A percentile compares a stretch with the other conserved stretches of the same genome.
Conservation (phyloP, 495 filamentous ascomycete genomes). For the Hypomontagnella monticulosa region DNA sequence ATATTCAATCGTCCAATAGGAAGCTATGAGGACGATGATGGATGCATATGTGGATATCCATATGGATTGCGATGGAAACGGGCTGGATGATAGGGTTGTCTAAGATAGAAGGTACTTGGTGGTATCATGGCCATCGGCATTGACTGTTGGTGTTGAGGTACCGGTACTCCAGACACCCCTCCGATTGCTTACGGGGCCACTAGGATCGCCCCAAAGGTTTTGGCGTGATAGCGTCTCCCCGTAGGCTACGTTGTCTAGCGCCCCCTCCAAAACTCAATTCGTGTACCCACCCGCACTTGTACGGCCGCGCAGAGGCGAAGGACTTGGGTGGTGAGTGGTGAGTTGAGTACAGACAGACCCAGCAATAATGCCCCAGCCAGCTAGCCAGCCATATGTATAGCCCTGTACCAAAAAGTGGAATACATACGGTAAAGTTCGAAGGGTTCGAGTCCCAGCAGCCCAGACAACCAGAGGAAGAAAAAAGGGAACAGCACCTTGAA, state of each 20-base stretch:
- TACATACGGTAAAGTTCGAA: conserved; percentile 18
- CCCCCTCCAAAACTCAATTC: conserved; percentile 36
- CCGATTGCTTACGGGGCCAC: conserved; percentile 27
- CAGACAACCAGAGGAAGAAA: conserved; percentile 13
- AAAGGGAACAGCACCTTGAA: conserved; percentile 3
- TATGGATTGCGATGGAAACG: conserved; percentile 5
- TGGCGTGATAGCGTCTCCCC: conserved; percentile 30
- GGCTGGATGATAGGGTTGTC: not conserved
- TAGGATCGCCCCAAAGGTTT: conserved; percentile 39
- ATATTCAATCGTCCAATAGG: not conserved
- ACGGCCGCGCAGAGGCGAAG: too few relatives aligned
- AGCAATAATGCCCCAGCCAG: too few relatives aligned
- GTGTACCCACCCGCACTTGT: conserved; percentile 28
- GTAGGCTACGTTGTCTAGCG: conserved; percentile 28
- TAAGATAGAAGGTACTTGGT: conserved; percentile 17
- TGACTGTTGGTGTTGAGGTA: conserved; percentile 42
- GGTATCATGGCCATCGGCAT: not conserved
- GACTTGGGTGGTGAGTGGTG: conserved; percentile 10
- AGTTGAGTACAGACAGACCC: conserved; percentile 35
- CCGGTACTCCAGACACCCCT: conserved; percentile 22
- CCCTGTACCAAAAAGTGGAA: conserved; percentile 25
- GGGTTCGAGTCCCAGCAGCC: conserved; percentile 12
- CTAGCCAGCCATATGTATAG: too few relatives aligned
- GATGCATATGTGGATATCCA: not conserved
- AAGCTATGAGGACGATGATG: not conserved